Evolutionary conservation across 345 rosid genomes (phyloP), one percentile per base, ranked within the genome.

Genomic region (Salix exigua): DNA sequence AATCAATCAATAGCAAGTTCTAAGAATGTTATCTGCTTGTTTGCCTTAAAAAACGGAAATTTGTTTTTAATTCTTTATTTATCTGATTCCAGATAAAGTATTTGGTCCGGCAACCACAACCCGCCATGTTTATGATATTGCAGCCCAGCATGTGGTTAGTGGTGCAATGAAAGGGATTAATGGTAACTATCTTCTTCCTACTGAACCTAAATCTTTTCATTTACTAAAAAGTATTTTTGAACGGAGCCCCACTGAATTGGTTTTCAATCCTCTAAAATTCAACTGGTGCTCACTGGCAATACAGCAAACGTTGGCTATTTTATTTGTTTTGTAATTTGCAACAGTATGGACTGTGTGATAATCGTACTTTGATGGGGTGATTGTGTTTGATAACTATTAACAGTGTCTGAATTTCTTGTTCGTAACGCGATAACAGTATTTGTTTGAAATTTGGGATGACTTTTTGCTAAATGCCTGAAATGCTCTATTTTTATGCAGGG

Each of bases 21-120:
- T 1, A 16, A 46, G 14, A 46, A 46, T 46, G 51, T 46, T 46
- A 46, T 4, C 14, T 14, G 58, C 19, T 19, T 18, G 58, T 51
- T 51, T 51, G 23, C 58, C 58, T 18, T 51, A 0, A 6, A 18
- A 50, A 50, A 50, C 5, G 7, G 19, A 18, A 6, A 5, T 50
- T 50, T 50, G n/a, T 50, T 17, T 50, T 18, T 42, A 42, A 58
- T 58, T 17, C 21, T 4, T 6, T 8, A 21, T 10, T 50, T 18
- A 4, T 31, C 35, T 42, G 31, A 7, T 40, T 74, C 79, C 85
- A 92, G 97, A 91, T 82, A 89, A 86, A 69, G 96, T 92, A 44
- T 92, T 92, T 83, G 96, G 96, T 83, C 94, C 97, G 3, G 94
- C 96, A 70, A 92, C 97, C 40, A 92, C 97, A 64, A 92, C 97